phyloP scores from a whole-genome alignment of 768 basidiomycete species.

The Filobasidium floriforme region DNA sequence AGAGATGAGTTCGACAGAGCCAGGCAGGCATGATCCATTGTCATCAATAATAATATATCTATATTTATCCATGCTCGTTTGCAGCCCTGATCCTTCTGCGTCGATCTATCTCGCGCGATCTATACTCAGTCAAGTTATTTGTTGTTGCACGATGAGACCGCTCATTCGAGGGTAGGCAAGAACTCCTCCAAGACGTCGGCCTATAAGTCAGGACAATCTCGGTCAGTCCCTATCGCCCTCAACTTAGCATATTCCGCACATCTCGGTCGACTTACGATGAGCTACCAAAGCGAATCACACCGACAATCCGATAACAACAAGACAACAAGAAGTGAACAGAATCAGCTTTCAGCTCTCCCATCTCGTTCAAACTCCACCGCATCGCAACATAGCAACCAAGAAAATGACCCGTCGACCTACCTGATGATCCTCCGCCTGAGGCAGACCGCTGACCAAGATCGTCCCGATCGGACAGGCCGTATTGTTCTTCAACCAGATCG shows the following conservation, averaged over 20 bases:
- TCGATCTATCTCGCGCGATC: too few relatives aligned
- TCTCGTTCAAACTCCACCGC: too few relatives aligned
- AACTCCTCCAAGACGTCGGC: slow-evolving; percentile 21
- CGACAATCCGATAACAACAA: not conserved
- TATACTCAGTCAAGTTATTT: too few relatives aligned
- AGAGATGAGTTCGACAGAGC: too few relatives aligned
- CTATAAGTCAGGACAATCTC: not conserved
- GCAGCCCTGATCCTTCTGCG: too few relatives aligned
- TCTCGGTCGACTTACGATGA: slow-evolving; percentile 11
- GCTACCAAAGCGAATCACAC: not conserved
- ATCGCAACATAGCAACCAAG: not conserved
- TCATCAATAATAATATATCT: too few relatives aligned
- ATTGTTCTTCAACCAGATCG: slow-evolving; percentile 26
- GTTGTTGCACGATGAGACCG: not conserved
- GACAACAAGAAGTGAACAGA: not conserved
- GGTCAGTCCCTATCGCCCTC: too few relatives aligned
- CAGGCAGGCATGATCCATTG: too few relatives aligned
- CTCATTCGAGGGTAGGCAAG: slow-evolving; percentile 15
- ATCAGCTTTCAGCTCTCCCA: not conserved
- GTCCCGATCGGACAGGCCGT: slow-evolving; percentile 29
- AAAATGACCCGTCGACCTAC: not conserved
- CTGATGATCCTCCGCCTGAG: slow-evolving; percentile 38
- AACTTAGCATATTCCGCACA: too few relatives aligned
- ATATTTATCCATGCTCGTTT: too few relatives aligned
- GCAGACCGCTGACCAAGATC: slow-evolving; percentile 37